Percentiles rank a stretch among this genome's conserved stretches.
These are phyloP conservation scores for Trebouxia sp. DNA, from an alignment of 139 green algal species.

Conservation along the genomic window DNA sequence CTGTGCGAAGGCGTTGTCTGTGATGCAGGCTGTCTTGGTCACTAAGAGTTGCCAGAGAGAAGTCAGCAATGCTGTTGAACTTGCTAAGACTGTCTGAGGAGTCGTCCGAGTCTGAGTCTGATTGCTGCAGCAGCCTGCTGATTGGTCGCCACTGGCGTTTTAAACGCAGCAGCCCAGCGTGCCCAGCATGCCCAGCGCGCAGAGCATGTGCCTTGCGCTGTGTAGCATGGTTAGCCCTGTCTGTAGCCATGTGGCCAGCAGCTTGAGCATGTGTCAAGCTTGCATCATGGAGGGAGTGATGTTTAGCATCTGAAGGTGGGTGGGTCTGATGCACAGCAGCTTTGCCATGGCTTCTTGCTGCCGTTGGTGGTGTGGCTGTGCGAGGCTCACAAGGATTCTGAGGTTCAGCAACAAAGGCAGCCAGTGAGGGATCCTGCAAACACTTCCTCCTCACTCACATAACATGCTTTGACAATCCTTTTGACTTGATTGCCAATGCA, in stretches of 20 bases:
- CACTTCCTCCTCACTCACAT: too few relatives aligned
- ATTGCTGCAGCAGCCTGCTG: neutral
- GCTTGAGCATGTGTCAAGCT: neutral
- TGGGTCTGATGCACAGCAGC: too few relatives aligned
- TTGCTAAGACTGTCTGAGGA: constrained; percentile 16
- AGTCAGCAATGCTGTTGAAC: constrained; percentile 7
- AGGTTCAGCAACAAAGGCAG: neutral
- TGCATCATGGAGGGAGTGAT: neutral
- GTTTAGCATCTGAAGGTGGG: too few relatives aligned
- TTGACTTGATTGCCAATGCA: too few relatives aligned
- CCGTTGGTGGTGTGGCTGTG: neutral
- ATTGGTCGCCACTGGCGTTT: constrained; percentile 8
- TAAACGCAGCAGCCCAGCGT: constrained; percentile 8
- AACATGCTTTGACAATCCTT: too few relatives aligned
- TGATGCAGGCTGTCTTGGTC: neutral
- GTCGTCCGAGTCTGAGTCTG: constrained; percentile 14
- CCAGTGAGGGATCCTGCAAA: too few relatives aligned
- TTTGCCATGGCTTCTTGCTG: neutral
- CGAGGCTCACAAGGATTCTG: neutral
- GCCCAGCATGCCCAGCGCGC: constrained; percentile 11
- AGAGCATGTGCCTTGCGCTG: too few relatives aligned
- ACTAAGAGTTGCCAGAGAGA: neutral
- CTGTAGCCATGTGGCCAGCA: neutral
- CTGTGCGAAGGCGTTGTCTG: too few relatives aligned
- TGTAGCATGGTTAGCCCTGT: too few relatives aligned